These are phyloP conservation scores for Volvariella surrecta DNA, from an alignment of 1,284 basidiomycete species.

Conservation along the genomic window DNA sequence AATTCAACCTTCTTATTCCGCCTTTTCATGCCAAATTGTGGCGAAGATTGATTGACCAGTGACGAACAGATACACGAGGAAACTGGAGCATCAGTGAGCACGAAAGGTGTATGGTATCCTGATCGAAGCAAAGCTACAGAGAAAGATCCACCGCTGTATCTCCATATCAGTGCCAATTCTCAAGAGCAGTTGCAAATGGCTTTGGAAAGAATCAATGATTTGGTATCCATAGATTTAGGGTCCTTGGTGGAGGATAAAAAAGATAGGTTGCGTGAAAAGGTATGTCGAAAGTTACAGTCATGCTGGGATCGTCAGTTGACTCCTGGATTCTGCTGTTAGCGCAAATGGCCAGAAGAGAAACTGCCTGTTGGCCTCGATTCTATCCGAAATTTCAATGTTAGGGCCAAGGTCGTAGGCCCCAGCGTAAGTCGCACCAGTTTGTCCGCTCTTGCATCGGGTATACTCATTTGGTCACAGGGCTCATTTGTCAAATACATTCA, in stretches of 20 bases:
- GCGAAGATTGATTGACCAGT: neutral
- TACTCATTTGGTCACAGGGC: conserved; percentile 42
- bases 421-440: conserved; percentile 42
- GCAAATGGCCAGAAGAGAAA: conserved; percentile 97
- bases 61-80: conserved; percentile 71
- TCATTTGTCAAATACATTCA: conserved; percentile 99
- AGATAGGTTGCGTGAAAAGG: conserved; percentile 53
- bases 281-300: conserved; percentile 15
- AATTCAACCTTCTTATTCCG: neutral
- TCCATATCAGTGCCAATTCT: conserved; percentile 85
- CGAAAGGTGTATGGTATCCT: conserved; percentile 92
- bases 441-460: neutral
- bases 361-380: conserved; percentile 82
- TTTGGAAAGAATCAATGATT: conserved; percentile 77
- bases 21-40: conserved; percentile 7
- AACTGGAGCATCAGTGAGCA: conserved; percentile 84
- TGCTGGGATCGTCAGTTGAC: no score
- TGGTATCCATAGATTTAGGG: conserved; percentile 81
- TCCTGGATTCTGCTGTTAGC: conserved; percentile 27
- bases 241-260: conserved; percentile 84
- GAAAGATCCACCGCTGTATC: conserved; percentile 89
- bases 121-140: conserved; percentile 85
- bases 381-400: conserved; percentile 93
- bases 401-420: conserved; percentile 96
- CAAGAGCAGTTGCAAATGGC: conserved; percentile 77